Percentiles rank a stretch among this genome's conserved stretches.
Conservation (phyloP, 2,329 filamentous ascomycete species). For the Penicillium paneum region DNA sequence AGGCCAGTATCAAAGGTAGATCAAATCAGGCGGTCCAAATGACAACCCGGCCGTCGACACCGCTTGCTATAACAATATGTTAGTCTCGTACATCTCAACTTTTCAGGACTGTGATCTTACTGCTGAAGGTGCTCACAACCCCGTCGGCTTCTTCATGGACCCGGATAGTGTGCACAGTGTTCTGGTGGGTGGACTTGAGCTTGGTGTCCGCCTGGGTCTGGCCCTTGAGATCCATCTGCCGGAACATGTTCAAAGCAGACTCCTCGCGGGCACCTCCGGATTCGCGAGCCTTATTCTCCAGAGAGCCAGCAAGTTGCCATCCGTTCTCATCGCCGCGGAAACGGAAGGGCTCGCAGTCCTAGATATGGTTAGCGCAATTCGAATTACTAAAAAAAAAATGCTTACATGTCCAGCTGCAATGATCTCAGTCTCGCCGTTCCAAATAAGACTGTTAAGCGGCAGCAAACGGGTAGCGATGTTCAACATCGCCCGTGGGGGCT, state of each 20-base stretch:
- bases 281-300: constrained; percentile 69
- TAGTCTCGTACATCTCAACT: constrained; percentile 14
- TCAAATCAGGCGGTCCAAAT: constrained; percentile 64
- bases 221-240: constrained; percentile 97
- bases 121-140: constrained; percentile 75
- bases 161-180: constrained; percentile 84
- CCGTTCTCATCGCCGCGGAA: constrained; percentile 74
- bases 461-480: constrained; percentile 85
- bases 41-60: constrained; percentile 77
- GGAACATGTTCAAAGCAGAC: constrained; percentile 95
- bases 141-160: constrained; percentile 66
- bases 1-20: not conserved
- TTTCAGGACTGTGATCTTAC: constrained; percentile 52
- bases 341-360: constrained; percentile 80
- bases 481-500: constrained; percentile 84
- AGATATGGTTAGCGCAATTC: constrained; percentile 6
- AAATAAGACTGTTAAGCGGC: constrained; percentile 88
- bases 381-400: constrained; percentile 6
- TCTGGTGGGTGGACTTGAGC: constrained; percentile 93
- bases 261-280: constrained; percentile 69
- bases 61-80: constrained; percentile 58
- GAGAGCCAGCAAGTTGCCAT: constrained; percentile 78
- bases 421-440: constrained; percentile 88
- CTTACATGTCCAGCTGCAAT: constrained; percentile 84
- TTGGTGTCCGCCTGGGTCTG: constrained; percentile 89